Base-by-base conservation (phyloP, 176 grass and related monocot species). In the Oryza nivara region DNA sequence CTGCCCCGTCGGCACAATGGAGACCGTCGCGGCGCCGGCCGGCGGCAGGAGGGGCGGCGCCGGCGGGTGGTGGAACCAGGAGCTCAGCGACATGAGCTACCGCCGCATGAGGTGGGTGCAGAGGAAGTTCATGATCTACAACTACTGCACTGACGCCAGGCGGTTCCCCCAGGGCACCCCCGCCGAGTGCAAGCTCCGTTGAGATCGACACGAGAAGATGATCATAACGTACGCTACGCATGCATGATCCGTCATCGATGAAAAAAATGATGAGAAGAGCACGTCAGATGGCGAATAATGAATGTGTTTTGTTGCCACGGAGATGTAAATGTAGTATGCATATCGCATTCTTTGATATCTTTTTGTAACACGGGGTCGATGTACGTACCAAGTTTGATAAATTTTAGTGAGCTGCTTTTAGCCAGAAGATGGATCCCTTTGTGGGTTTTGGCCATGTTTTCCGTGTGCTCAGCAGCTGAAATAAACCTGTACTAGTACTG, bases 111-210 rank as follows among this genome's bases (percentile, higher is more conserved):
- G 72, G 0, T 90, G 85, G 85, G 86, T 90, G 78, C 89, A 92
- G 89, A 88, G 84, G 67, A 94, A 92, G 82, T 94, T 90, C 69
- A 97, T 97, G 94, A 88, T 94, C 71, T 97, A 97, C 64, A 88
- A 97, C 84, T 97, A 97, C 76, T 97, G 94, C 70, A 68, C 73
- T 1, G 94, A 97, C 67, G n/a, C 78, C 75, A 94, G 92, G 65
- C 79, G 94, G 0, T 90, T 88, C 72, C 89, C 94, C 1, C 79
- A 92, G 83, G 94, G 94, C 11, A 11, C 88, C 0, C 94, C 94
- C 1, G 87, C 73, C 1, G 94, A 94, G 80, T 97, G 94, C 94
- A 89, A 86, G 77, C 81, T 94, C 43, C 81, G 74, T 9, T 89
- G 80, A 88, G 75, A 41, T 41, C 40, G 40, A 3, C 14, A 2